Evolutionary conservation across 1,284 basidiomycete species (phyloP).

Genomic region (Melanopsichium pennsylvanicum): DNA sequence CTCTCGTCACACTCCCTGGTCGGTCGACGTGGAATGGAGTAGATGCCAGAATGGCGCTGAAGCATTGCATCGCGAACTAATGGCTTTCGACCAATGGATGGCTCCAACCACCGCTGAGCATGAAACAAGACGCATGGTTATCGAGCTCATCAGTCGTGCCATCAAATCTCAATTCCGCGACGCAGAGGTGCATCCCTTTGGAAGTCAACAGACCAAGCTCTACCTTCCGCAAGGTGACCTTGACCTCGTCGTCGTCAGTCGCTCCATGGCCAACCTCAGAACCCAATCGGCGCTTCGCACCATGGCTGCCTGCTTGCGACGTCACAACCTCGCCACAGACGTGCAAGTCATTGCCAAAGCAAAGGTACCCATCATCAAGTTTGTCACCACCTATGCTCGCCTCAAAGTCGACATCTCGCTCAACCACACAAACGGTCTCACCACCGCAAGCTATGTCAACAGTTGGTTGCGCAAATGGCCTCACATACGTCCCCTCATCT

Average conservation of each 20-base stretch:
- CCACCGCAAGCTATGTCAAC: slow-evolving; percentile 81
- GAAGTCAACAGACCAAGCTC: slow-evolving; percentile 90
- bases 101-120: slow-evolving; percentile 85
- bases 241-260: slow-evolving; percentile 70
- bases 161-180: slow-evolving; percentile 78
- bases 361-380: slow-evolving; percentile 93
- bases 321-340: slow-evolving; percentile 69
- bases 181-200: slow-evolving; percentile 85
- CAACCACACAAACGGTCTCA: slow-evolving; percentile 75
- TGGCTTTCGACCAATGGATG: slow-evolving; percentile 84
- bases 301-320: slow-evolving; percentile 67
- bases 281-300: slow-evolving; percentile 66
- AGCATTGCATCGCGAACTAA: slow-evolving; percentile 60
- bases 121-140: slow-evolving; percentile 79
- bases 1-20: slow-evolving; percentile 80
- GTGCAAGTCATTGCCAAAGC: slow-evolving; percentile 88
- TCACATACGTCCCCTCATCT: slow-evolving; percentile 72
- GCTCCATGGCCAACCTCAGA: slow-evolving; percentile 64
- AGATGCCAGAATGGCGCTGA: slow-evolving; percentile 76
- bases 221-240: slow-evolving; percentile 85
- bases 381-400: slow-evolving; percentile 75
- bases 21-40: slow-evolving; percentile 79
- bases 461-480: slow-evolving; percentile 79
- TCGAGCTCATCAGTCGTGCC: slow-evolving; percentile 76
- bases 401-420: slow-evolving; percentile 65